A percentile compares a stretch with the other conserved stretches of the same genome.
Evolutionary conservation across 2,329 filamentous ascomycete genomes (phyloP).

Genomic region (Grosmannia penicillata): DNA sequence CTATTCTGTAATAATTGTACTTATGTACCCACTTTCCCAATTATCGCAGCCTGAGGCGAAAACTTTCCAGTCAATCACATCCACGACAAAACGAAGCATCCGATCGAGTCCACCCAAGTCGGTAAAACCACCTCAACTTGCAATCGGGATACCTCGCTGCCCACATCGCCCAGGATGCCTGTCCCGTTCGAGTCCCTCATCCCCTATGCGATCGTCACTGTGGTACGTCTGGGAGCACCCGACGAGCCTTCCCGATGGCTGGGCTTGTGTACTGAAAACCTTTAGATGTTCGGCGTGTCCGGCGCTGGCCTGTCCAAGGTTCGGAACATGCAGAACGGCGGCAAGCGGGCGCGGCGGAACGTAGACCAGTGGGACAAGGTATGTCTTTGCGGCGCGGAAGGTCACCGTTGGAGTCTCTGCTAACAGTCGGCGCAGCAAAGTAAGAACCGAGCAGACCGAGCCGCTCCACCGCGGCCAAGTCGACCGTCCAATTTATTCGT

Average conservation of each 20-base stretch:
- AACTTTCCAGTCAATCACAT: neutral
- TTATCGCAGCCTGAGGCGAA: neutral
- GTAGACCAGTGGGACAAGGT: constrained; percentile 51
- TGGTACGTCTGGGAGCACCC: constrained; percentile 34
- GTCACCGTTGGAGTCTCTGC: constrained; percentile 4
- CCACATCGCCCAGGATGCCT: constrained; percentile 30
- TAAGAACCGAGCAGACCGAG: constrained; percentile 17
- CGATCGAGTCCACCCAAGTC: neutral
- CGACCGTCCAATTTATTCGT: no score
- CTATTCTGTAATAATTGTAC: neutral
- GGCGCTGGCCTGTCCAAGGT: constrained; percentile 43
- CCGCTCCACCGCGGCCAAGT: no score
- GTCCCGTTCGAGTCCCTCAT: constrained; percentile 50
- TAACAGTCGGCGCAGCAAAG: constrained; percentile 34
- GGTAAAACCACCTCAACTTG: constrained; percentile 4
- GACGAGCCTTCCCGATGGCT: neutral
- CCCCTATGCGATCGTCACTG: constrained; percentile 49
- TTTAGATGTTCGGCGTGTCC: constrained; percentile 48
- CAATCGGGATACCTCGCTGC: constrained; percentile 3
- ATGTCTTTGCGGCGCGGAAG: constrained; percentile 10
- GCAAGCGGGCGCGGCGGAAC: constrained; percentile 44
- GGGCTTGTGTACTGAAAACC: neutral
- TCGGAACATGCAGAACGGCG: constrained; percentile 42
- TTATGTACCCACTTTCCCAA: neutral
- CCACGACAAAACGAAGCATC: neutral